phyloP scores from a whole-genome alignment of 495 filamentous ascomycete genomes.

The Amniculicola lignicola region DNA sequence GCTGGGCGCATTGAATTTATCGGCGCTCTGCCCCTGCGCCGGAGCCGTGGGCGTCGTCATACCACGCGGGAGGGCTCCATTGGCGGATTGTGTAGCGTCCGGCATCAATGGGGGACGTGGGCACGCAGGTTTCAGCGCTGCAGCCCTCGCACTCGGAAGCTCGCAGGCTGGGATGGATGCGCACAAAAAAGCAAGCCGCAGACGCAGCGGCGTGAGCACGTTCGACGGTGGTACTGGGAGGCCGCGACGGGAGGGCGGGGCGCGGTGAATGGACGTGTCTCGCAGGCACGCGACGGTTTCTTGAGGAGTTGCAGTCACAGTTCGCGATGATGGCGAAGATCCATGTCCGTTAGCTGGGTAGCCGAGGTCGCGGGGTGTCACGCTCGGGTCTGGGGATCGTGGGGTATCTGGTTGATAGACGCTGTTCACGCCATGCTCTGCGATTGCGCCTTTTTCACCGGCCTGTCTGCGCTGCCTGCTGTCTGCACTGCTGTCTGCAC shows the following conservation, averaged over 20 bases:
- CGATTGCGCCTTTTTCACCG: too few species aligned
- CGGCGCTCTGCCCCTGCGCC: slow-evolving; percentile 24
- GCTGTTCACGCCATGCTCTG: too few species aligned
- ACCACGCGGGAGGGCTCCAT: slow-evolving; percentile 25
- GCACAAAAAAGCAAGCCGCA: slow-evolving; percentile 9
- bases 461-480: too few species aligned
- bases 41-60: slow-evolving; percentile 29
- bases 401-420: too few species aligned
- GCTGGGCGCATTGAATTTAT: slow-evolving; percentile 26
- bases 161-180: slow-evolving; percentile 7
- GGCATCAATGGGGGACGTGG: slow-evolving; percentile 27
- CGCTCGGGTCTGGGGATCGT: too few species aligned
- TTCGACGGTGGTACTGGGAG: slow-evolving; percentile 23
- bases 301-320: slow-evolving; percentile 2
- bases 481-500: too few species aligned
- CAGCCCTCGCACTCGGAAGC: slow-evolving; percentile 16
- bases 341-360: too few species aligned
- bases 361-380: too few species aligned
- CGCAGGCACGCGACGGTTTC: slow-evolving; percentile 25
- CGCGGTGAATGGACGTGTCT: slow-evolving; percentile 10
- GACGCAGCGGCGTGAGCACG: slow-evolving; percentile 20
- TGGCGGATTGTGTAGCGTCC: slow-evolving; percentile 30
- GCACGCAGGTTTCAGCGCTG: slow-evolving; percentile 26
- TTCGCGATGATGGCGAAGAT: too few species aligned
- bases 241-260: slow-evolving; percentile 14